Conservation (phyloP, 2,329 filamentous ascomycete genomes). For the Aaosphaeria pasadenensis region DNA sequence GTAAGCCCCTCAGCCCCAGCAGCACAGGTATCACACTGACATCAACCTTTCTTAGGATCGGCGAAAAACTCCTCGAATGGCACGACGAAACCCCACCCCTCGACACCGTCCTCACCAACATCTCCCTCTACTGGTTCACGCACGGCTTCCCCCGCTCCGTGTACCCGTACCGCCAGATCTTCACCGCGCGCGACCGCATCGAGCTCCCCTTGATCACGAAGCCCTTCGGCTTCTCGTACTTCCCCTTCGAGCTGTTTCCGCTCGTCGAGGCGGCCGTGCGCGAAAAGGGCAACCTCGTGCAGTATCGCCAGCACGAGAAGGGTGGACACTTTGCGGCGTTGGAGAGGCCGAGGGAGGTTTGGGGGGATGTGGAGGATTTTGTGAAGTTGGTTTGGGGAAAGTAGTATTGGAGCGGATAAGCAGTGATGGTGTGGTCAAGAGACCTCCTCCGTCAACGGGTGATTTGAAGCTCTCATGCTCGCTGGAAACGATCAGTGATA, state of each 20-base stretch:
- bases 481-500: no score
- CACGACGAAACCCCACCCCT: conserved; percentile 44
- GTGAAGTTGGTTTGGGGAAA: conserved; percentile 34
- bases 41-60: conserved; percentile 38
- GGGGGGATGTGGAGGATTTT: conserved; percentile 47
- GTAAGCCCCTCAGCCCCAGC: conserved; percentile 13
- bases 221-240: conserved; percentile 45
- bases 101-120: conserved; percentile 49
- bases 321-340: conserved; percentile 57
- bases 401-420: not conserved
- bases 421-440: no score
- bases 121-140: conserved; percentile 58
- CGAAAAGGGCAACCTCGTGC: conserved; percentile 38
- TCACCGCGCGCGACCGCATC: conserved; percentile 8
- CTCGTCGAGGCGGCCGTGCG: conserved; percentile 37
- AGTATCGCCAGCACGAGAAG: conserved; percentile 36
- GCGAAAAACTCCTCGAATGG: conserved; percentile 59
- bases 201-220: conserved; percentile 18
- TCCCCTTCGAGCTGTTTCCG: conserved; percentile 42
- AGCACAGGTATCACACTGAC: not conserved
- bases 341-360: conserved; percentile 43
- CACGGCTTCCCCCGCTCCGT: conserved; percentile 47
- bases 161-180: conserved; percentile 47
- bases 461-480: no score
- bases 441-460: no score